Evolutionary conservation across 1,139 yeast species (phyloP).

Genomic region (Saccharomyces hybrid): DNA sequence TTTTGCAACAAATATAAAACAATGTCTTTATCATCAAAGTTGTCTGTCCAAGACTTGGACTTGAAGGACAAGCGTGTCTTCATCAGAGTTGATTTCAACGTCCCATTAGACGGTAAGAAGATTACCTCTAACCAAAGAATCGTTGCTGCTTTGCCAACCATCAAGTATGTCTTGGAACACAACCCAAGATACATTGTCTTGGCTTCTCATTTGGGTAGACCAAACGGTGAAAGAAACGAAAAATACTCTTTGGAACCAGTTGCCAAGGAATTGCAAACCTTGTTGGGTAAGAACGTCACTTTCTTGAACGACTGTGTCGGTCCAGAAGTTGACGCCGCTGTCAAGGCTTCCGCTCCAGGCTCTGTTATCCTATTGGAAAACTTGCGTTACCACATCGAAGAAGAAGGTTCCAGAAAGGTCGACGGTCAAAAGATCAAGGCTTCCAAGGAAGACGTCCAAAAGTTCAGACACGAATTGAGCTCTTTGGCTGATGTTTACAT

Average conservation of each 20-base stretch:
- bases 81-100: constrained; percentile 96
- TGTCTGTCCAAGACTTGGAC: constrained; percentile 83
- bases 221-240: constrained; percentile 78
- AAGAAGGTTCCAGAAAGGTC: constrained; percentile 87
- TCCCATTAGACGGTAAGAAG: constrained; percentile 89
- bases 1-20: constrained; percentile 7
- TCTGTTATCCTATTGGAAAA: constrained; percentile 72
- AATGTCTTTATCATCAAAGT: constrained; percentile 89
- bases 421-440: constrained; percentile 92
- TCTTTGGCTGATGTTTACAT: constrained; percentile 90
- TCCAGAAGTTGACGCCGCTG: constrained; percentile 69
- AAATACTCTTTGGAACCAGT: constrained; percentile 91
- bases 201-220: constrained; percentile 97
- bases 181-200: constrained; percentile 83
- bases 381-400: constrained; percentile 93
- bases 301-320: constrained; percentile 90
- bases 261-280: constrained; percentile 71
- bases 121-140: constrained; percentile 98
- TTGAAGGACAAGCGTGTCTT: constrained; percentile 86
- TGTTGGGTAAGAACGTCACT: constrained; percentile 61
- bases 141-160: constrained; percentile 96
- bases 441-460: constrained; percentile 67
- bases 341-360: constrained; percentile 63
- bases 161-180: constrained; percentile 82
- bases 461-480: constrained; percentile 81